phyloP scores from a whole-genome alignment of 1,284 basidiomycete species.

The Cutaneotrichosporon cavernicola region DNA sequence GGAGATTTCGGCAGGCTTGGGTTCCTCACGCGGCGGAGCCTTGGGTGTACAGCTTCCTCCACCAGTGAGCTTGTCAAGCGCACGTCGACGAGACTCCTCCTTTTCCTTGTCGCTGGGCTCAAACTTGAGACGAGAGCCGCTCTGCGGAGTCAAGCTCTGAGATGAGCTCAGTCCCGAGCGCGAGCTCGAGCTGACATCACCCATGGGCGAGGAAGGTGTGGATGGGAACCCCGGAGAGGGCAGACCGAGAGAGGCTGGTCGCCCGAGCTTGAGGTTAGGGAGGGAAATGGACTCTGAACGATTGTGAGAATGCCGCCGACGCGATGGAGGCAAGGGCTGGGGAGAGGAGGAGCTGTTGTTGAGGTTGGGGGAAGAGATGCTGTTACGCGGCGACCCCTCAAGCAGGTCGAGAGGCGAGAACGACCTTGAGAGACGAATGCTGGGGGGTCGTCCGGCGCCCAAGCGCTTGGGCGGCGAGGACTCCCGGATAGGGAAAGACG shows the following conservation, averaged over 20 bases:
- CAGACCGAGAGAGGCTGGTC: slow-evolving; percentile 41
- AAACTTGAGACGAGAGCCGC: slow-evolving; percentile 40
- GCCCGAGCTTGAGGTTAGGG: slow-evolving; percentile 44
- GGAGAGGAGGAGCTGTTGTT: slow-evolving; percentile 28
- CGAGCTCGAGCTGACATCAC: slow-evolving; percentile 20
- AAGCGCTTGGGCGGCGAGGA: slow-evolving; percentile 8
- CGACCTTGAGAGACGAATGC: slow-evolving; percentile 10
- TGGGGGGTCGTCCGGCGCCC: slow-evolving; percentile 19
- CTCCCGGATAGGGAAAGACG: slow-evolving; percentile 18
- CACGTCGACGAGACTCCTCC: slow-evolving; percentile 44
- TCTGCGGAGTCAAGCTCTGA: slow-evolving; percentile 8
- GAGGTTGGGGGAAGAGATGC: slow-evolving; percentile 16
- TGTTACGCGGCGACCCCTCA: neutral
- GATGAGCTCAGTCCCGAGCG: slow-evolving; percentile 14
- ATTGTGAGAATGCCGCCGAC: slow-evolving; percentile 47
- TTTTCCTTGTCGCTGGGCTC: slow-evolving; percentile 48
- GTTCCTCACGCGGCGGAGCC: slow-evolving; percentile 12
- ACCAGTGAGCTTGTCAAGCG: slow-evolving; percentile 48
- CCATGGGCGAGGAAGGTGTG: slow-evolving; percentile 38
- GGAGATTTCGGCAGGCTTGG: slow-evolving; percentile 32
- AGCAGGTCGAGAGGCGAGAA: slow-evolving; percentile 11
- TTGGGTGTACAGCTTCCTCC: slow-evolving; percentile 8
- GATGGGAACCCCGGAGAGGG: slow-evolving; percentile 36
- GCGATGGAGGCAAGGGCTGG: slow-evolving; percentile 8
- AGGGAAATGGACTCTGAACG: slow-evolving; percentile 51